Evolutionary conservation across 2,329 filamentous ascomycete genomes (phyloP).

Genomic region (Talaromyces sp.): DNA sequence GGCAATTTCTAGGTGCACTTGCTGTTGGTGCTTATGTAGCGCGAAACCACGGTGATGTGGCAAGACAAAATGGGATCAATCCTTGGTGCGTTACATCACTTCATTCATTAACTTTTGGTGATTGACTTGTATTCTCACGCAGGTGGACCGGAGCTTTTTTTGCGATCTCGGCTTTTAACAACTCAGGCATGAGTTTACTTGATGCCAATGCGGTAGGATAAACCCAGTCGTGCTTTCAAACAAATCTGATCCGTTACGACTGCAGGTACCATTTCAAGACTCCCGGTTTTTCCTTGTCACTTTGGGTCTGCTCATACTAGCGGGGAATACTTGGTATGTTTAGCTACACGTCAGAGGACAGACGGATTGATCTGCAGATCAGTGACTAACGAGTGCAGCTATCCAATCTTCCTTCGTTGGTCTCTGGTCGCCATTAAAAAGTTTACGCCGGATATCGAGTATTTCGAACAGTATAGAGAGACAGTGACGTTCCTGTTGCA

Average conservation of each 20-base stretch:
- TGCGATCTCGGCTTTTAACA: slow-evolving; percentile 51
- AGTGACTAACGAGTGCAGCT: neutral
- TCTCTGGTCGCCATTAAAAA: neutral
- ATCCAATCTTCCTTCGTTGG: neutral
- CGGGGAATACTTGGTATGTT: neutral
- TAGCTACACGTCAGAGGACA: neutral
- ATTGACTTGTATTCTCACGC: neutral
- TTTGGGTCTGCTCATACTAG: neutral
- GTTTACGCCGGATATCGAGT: neutral
- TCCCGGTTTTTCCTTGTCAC: neutral
- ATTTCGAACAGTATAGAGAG: slow-evolving; percentile 18
- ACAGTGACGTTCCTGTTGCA: slow-evolving; percentile 56
- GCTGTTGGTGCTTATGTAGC: neutral
- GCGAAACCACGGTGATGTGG: neutral
- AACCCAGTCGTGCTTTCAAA: neutral
- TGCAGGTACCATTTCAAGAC: neutral
- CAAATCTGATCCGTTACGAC: neutral
- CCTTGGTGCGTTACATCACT: neutral
- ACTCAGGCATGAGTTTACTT: slow-evolving; percentile 48
- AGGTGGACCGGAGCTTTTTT: slow-evolving; percentile 37
- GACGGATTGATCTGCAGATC: neutral
- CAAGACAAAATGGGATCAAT: neutral
- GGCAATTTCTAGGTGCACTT: neutral
- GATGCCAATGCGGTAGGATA: slow-evolving; percentile 46
- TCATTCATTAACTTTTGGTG: neutral